Evolutionary conservation across 768 basidiomycete genomes (phyloP), one percentile per base, ranked within the genome.

Genomic region (Mycena olivaceomarginata): DNA sequence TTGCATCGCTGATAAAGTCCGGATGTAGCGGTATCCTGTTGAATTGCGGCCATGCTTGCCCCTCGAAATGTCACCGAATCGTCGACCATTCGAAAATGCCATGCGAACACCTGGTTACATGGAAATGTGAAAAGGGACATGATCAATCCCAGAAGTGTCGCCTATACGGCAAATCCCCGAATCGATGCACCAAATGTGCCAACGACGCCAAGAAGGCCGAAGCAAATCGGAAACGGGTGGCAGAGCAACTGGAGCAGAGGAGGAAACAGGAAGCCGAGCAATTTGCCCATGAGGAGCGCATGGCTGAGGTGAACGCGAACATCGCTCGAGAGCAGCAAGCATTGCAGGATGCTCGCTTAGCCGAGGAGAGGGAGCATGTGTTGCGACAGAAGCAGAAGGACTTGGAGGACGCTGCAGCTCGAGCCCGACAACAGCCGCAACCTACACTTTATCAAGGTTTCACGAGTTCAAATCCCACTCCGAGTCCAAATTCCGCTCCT

Each of bases 21-120:
- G 4, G 53, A 41, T n/a, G 11, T 68, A 94, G 94, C 77, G 90
- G 89, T n/a, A 82, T 80, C 0, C 79, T 83, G 43, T 85, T 95
- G 2, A 86, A 80, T 10, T 94, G 93, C 77, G 87, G 87, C 0
- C 16, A 94, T 80, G 64, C 51, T 2, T 95, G 94, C 79, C 86
- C 90, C 2, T 92, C 88, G 0, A 93, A 88, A 81, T 95, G 94
- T 70, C 94, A 94, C 82, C 90, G 90, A 70, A 72, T 91, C 15
- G 81, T 77, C 63, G 90, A 91, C 76, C 89, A 94, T 82, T 89
- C 91, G n/a, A 88, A 91, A 82, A 89, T 91, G 85, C 74, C 67
- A 2, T 94, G 94, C 83, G 76, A 82, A 31, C 80, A 84, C 9
- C 72, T 86, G 25, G 79, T 91, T 53, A 70, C 77, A 0, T 77